A percentile compares a stretch with the other conserved stretches of the same genome.
Evolutionary conservation across 371 early-diverging fungal genomes (phyloP).

Genomic region (Mucor saturninus): DNA sequence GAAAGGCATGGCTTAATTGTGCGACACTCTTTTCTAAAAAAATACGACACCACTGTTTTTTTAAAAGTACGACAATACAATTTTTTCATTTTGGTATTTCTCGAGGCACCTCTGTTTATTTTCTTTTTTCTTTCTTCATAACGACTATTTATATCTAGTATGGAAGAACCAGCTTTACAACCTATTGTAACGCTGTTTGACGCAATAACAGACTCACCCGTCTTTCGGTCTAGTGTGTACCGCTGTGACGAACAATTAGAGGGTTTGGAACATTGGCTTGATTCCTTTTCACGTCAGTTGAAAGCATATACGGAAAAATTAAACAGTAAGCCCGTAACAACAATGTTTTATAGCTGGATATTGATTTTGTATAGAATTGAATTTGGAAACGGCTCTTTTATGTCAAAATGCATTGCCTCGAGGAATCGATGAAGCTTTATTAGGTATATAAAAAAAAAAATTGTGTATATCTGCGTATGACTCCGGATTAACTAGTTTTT

Average conservation of each 20-base stretch:
- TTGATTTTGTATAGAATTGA: constrained; percentile 24
- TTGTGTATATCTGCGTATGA: background rate
- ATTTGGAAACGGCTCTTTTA: constrained; percentile 29
- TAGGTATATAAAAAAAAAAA: constrained; percentile 27
- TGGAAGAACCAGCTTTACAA: constrained; percentile 18
- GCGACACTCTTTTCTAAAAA: too few relatives aligned
- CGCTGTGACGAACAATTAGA: constrained; percentile 72
- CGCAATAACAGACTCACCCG: constrained; percentile 72
- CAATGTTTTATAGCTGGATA: background rate
- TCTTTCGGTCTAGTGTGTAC: constrained; percentile 63
- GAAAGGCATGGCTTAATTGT: too few relatives aligned
- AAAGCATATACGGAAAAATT: constrained; percentile 51
- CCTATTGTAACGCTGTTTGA: constrained; percentile 40
- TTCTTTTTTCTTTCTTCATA: background rate
- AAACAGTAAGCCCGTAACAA: constrained; percentile 38
- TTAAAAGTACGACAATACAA: too few relatives aligned
- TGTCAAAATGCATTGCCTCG: constrained; percentile 39
- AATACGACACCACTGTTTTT: too few relatives aligned
- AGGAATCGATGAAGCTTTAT: constrained; percentile 36
- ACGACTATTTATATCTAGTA: background rate
- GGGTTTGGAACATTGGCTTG: constrained; percentile 63
- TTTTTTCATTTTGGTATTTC: background rate
- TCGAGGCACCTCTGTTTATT: background rate
- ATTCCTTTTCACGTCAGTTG: constrained; percentile 46
- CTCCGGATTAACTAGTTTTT: constrained; percentile 14